A percentile compares a stretch with the other conserved stretches of the same genome.
Evolutionary conservation across 2,329 filamentous ascomycete genomes (phyloP).

Genomic region (Domatiomyces catenatus): DNA sequence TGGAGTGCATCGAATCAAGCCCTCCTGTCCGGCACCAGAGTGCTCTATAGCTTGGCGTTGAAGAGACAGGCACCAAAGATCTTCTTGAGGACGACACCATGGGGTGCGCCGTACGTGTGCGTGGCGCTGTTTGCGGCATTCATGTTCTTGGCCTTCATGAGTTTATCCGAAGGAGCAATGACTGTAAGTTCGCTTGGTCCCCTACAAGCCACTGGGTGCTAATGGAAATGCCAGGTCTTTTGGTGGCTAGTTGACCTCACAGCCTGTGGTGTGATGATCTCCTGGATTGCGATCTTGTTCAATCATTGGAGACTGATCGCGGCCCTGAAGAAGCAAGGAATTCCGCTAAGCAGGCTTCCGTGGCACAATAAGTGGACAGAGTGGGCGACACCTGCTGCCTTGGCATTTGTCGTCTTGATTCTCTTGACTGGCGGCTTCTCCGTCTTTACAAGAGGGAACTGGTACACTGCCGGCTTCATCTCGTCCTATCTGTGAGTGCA

Average conservation of each 20-base stretch:
- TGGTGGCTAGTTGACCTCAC: slow-evolving; percentile 50
- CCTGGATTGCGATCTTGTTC: slow-evolving; percentile 45
- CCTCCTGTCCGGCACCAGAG: slow-evolving; percentile 24
- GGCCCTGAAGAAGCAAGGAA: slow-evolving; percentile 41
- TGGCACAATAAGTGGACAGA: slow-evolving; percentile 51
- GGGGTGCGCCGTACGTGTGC: slow-evolving; percentile 16
- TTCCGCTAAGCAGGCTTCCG: slow-evolving; percentile 37
- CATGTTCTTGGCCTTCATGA: slow-evolving; percentile 18
- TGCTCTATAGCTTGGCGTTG: slow-evolving; percentile 25
- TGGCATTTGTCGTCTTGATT: slow-evolving; percentile 47
- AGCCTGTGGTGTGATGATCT: slow-evolving; percentile 46
- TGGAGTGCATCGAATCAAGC: slow-evolving; percentile 30
- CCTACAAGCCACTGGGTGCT: neutral
- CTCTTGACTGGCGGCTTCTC: slow-evolving; percentile 55
- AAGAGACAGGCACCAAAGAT: slow-evolving; percentile 25
- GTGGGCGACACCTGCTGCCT: slow-evolving; percentile 45
- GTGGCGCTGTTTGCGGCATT: slow-evolving; percentile 13
- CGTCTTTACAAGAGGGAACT: slow-evolving; percentile 45
- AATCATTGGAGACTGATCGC: slow-evolving; percentile 44
- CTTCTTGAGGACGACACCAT: slow-evolving; percentile 18
- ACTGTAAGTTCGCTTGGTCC: slow-evolving; percentile 19
- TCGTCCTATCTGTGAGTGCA: slow-evolving; percentile 44
- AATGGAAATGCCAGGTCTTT: slow-evolving; percentile 32
- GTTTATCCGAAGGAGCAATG: slow-evolving; percentile 32
- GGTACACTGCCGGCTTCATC: slow-evolving; percentile 42